Evolutionary conservation across 1,139 yeast species (phyloP).

Genomic region (Tardiomyces depauwii): DNA sequence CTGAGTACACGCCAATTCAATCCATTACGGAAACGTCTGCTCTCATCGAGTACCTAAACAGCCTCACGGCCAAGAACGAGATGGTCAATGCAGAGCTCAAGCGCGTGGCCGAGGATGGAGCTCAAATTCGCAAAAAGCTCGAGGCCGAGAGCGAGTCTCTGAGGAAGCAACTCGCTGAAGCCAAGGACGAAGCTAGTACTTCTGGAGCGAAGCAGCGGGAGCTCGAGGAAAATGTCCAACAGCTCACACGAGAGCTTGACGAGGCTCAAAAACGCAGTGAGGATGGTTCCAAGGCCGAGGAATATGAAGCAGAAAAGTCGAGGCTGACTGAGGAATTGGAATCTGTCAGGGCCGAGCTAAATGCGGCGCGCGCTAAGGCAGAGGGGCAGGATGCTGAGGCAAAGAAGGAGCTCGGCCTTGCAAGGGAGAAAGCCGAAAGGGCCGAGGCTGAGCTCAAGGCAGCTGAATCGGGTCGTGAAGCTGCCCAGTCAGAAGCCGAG

Average conservation of each 20-base stretch:
- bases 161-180: slow-evolving; percentile 8
- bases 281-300: not conserved
- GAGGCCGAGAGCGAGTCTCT: slow-evolving; percentile 16
- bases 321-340: not conserved
- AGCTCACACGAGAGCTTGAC: not conserved
- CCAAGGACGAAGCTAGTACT: slow-evolving; percentile 2
- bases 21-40: slow-evolving; percentile 61
- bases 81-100: slow-evolving; percentile 46
- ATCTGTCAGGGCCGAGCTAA: not conserved
- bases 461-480: not conserved
- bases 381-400: not conserved
- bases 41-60: slow-evolving; percentile 58
- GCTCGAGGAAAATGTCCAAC: slow-evolving; percentile 2
- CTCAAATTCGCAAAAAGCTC: slow-evolving; percentile 9
- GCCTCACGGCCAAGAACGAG: slow-evolving; percentile 49
- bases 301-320: not conserved
- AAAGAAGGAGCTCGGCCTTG: not conserved
- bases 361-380: not conserved
- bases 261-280: not conserved
- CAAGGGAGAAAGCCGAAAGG: not conserved
- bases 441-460: not conserved
- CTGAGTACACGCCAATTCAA: slow-evolving; percentile 73
- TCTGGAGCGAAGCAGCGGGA: slow-evolving; percentile 1
- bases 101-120: slow-evolving; percentile 22
- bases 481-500: not conserved